phyloP scores from a whole-genome alignment of 495 filamentous ascomycete species.

The Copromyces sp. region DNA sequence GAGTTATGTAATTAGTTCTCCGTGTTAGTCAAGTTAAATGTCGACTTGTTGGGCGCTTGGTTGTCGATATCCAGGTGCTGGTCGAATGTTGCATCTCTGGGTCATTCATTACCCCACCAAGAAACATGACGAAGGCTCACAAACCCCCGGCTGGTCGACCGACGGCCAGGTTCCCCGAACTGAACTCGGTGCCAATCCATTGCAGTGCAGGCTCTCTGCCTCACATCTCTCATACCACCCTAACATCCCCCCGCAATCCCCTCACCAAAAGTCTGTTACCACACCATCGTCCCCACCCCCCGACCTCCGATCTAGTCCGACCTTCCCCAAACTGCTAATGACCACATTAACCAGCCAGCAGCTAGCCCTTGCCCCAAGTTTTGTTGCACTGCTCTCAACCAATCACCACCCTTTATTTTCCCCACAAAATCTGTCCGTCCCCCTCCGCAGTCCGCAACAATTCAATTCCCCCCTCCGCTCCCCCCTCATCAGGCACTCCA shows the following conservation, averaged over 20 bases:
- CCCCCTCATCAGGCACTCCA: too few relatives aligned
- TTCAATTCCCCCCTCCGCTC: background rate
- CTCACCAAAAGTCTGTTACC: background rate
- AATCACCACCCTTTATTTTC: background rate
- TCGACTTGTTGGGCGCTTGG: background rate
- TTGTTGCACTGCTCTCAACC: background rate
- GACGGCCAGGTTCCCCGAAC: background rate
- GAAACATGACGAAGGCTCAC: background rate
- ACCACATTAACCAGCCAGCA: background rate
- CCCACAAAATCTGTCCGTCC: background rate
- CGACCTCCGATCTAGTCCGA: background rate
- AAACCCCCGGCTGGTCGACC: background rate
- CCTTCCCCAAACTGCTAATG: background rate
- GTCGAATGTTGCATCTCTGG: too few relatives aligned
- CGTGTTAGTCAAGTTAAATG: background rate
- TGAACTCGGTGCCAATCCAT: background rate
- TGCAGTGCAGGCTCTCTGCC: background rate
- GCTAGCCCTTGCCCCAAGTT: background rate
- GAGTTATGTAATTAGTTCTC: background rate
- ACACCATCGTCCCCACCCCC: background rate
- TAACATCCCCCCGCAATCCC: fast-evolving
- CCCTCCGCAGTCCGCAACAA: background rate
- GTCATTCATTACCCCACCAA: background rate
- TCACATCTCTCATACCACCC: background rate
- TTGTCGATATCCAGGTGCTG: background rate